These are phyloP conservation scores for Hyaloperonospora arabidopsidis DNA, from an alignment of 352 stramenopile species.

Conservation along the genomic window DNA sequence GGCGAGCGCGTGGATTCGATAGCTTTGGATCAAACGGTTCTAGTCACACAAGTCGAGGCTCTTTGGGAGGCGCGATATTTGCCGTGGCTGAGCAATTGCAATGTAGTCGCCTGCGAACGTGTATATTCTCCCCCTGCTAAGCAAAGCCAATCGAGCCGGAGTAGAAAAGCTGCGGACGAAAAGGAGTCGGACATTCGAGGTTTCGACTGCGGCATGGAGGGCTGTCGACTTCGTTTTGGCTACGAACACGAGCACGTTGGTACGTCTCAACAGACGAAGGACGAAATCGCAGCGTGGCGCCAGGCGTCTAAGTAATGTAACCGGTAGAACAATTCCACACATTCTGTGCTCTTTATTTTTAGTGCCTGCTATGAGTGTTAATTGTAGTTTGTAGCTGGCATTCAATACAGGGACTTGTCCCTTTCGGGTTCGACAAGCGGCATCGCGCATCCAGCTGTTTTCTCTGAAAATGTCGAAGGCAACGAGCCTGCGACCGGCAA, in stretches of 20 bases:
- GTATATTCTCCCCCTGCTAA: slow-evolving; percentile 12
- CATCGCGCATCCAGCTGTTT: background rate
- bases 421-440: background rate
- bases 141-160: slow-evolving; percentile 8
- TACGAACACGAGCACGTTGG: slow-evolving; percentile 71
- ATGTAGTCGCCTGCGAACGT: slow-evolving; percentile 41
- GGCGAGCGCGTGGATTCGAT: slow-evolving; percentile 44
- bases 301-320: slow-evolving; percentile 12
- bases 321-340: slow-evolving; percentile 9
- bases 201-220: slow-evolving; percentile 53
- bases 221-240: slow-evolving; percentile 54
- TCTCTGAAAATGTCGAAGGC: slow-evolving; percentile 6
- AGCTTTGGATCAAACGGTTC: slow-evolving; percentile 32
- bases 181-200: slow-evolving; percentile 26
- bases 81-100: slow-evolving; percentile 57
- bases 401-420: background rate
- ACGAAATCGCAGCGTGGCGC: slow-evolving; percentile 55
- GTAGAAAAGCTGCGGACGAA: slow-evolving; percentile 9
- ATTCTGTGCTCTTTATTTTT: slow-evolving; percentile 7
- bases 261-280: slow-evolving; percentile 46
- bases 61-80: slow-evolving; percentile 53
- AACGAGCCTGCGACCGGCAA: slow-evolving; percentile 3
- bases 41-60: slow-evolving; percentile 23
- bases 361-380: slow-evolving; percentile 1
- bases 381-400: slow-evolving; percentile 6